Evolutionary conservation across 1,284 basidiomycete species (phyloP).

Genomic region (Malassezia arunalokei): DNA sequence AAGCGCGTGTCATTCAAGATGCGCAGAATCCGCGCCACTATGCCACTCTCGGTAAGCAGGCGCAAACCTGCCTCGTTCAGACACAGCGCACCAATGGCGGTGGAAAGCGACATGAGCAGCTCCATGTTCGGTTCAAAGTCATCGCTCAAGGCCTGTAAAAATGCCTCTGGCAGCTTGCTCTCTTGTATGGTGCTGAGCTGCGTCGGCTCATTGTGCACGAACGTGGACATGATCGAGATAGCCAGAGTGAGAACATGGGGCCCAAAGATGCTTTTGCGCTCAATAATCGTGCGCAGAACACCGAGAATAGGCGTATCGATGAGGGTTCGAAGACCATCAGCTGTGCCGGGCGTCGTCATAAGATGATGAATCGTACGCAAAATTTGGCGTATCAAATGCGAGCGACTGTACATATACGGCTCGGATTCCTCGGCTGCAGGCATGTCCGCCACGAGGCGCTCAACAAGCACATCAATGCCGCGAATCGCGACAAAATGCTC

Average conservation of each 20-base stretch:
- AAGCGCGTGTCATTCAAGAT: slow-evolving; percentile 76
- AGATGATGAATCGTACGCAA: slow-evolving; percentile 85
- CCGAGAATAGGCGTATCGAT: slow-evolving; percentile 79
- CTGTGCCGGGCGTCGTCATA: slow-evolving; percentile 78
- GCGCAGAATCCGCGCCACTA: slow-evolving; percentile 71
- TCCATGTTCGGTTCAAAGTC: slow-evolving; percentile 59
- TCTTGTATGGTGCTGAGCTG: slow-evolving; percentile 87
- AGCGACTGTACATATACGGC: slow-evolving; percentile 38
- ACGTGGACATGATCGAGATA: slow-evolving; percentile 93
- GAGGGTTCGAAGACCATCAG: slow-evolving; percentile 83
- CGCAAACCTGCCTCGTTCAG: slow-evolving; percentile 80
- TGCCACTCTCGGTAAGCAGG: slow-evolving; percentile 59
- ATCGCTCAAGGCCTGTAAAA: slow-evolving; percentile 71
- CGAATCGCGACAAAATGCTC: slow-evolving; percentile 71
- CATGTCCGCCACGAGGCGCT: slow-evolving; percentile 57
- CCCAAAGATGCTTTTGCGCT: slow-evolving; percentile 70
- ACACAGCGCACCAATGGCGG: slow-evolving; percentile 91
- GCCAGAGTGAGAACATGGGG: slow-evolving; percentile 64
- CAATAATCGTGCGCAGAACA: slow-evolving; percentile 77
- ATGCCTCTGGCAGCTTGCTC: slow-evolving; percentile 71
- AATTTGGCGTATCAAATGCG: slow-evolving; percentile 67
- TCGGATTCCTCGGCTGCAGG: slow-evolving; percentile 21
- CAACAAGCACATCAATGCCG: slow-evolving; percentile 74
- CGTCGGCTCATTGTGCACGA: slow-evolving; percentile 97
- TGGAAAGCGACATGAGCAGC: slow-evolving; percentile 82